Percentiles rank a stretch among this genome's conserved stretches.
These are phyloP conservation scores for Xerocomellus intermedius DNA, from an alignment of 768 basidiomycete genomes.

Conservation along the genomic window DNA sequence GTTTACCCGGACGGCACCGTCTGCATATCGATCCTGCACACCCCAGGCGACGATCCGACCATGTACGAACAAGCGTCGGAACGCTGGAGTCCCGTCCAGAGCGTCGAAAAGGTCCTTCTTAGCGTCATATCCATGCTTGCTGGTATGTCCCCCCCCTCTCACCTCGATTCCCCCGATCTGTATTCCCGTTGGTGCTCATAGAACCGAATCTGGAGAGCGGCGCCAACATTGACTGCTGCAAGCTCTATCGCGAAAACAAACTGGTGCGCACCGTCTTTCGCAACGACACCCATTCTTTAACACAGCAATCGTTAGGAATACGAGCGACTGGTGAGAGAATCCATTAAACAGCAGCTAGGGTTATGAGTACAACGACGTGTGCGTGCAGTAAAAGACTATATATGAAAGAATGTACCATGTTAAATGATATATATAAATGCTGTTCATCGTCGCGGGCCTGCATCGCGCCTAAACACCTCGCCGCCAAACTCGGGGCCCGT, in stretches of 20 bases:
- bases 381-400: slow-evolving; percentile 18
- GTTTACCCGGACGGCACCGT: slow-evolving; percentile 97
- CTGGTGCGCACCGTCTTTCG: slow-evolving; percentile 34
- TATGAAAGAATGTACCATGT: slow-evolving; percentile 11
- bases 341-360: slow-evolving; percentile 84
- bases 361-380: slow-evolving; percentile 38
- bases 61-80: slow-evolving; percentile 96
- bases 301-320: slow-evolving; percentile 59
- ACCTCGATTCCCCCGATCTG: not conserved
- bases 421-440: not conserved
- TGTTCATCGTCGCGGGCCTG: slow-evolving; percentile 8
- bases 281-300: not conserved
- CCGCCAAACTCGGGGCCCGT: slow-evolving; percentile 38
- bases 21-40: slow-evolving; percentile 97
- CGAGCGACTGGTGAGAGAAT: slow-evolving; percentile 78
- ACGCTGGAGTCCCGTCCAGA: slow-evolving; percentile 98
- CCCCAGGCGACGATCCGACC: slow-evolving; percentile 87
- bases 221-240: slow-evolving; percentile 97
- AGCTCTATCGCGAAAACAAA: slow-evolving; percentile 89
- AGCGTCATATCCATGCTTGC: slow-evolving; percentile 98
- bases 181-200: slow-evolving; percentile 19
- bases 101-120: slow-evolving; percentile 93
- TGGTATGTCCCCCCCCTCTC: slow-evolving; percentile 46
- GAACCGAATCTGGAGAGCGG: slow-evolving; percentile 98
- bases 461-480: slow-evolving; percentile 46